These are phyloP conservation scores for Gaeumannomyces tritici DNA, from an alignment of 2,329 filamentous ascomycete species.

Conservation along the genomic window DNA sequence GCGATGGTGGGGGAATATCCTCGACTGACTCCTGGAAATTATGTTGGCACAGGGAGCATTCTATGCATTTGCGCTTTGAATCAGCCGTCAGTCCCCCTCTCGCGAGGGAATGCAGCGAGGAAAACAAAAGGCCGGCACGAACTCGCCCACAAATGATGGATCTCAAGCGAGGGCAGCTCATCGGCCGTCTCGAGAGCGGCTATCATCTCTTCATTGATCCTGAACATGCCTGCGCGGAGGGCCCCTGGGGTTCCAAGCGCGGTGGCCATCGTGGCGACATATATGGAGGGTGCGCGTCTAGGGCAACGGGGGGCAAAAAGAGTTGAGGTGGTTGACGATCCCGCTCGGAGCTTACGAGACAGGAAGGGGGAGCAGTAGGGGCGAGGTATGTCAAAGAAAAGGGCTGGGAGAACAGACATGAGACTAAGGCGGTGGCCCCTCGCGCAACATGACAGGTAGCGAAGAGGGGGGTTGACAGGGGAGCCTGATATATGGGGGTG, in stretches of 20 bases:
- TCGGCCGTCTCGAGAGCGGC: neutral
- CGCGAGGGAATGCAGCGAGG: neutral
- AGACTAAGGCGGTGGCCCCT: neutral
- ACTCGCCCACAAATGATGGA: neutral
- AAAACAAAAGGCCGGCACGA: neutral
- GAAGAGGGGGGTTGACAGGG: neutral
- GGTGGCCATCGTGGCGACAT: neutral
- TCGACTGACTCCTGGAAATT: neutral
- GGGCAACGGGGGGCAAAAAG: too few relatives aligned
- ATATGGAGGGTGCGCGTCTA: too few relatives aligned
- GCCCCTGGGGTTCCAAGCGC: neutral
- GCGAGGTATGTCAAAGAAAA: neutral
- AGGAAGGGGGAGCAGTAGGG: neutral
- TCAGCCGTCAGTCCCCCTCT: neutral
- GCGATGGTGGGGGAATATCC: neutral
- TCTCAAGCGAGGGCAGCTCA: neutral
- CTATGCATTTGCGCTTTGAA: neutral
- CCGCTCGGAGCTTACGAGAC: neutral
- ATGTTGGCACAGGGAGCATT: neutral
- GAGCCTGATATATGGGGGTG: neutral
- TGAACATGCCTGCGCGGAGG: neutral
- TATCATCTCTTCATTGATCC: neutral
- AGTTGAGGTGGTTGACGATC: too few relatives aligned
- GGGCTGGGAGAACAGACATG: neutral
- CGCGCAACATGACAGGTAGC: neutral